These are phyloP conservation scores for Prototheca wickerhamii DNA, from an alignment of 163 green algal species.

Conservation along the genomic window DNA sequence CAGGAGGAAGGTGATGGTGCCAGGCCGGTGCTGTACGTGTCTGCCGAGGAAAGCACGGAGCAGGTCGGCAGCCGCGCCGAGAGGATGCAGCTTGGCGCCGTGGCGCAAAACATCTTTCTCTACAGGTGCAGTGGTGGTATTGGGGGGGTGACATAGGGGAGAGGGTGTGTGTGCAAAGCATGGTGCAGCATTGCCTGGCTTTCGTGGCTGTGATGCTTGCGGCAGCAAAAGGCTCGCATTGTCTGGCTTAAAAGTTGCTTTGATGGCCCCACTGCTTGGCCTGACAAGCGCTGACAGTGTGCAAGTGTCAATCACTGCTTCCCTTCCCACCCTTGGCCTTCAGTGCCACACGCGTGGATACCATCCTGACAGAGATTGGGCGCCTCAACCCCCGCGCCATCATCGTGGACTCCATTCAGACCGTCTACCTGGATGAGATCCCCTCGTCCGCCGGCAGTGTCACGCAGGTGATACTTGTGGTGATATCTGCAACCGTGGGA, in stretches of 20 bases:
- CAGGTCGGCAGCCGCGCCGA: constrained; percentile 65
- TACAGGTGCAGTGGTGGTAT: constrained; percentile 22
- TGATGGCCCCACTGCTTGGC: too few species aligned
- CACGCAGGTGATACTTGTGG: constrained; percentile 33
- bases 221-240: too few species aligned
- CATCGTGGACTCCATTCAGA: constrained; percentile 93
- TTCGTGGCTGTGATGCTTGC: too few species aligned
- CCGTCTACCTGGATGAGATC: constrained; percentile 76
- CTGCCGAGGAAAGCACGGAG: constrained; percentile 68
- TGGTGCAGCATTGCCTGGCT: neutral
- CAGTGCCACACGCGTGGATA: constrained; percentile 27
- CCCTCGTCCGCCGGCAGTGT: constrained; percentile 56
- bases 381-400: constrained; percentile 43
- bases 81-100: constrained; percentile 57
- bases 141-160: too few species aligned
- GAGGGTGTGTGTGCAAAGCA: neutral
- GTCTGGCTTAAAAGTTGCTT: too few species aligned
- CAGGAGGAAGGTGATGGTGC: neutral
- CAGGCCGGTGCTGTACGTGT: constrained; percentile 67
- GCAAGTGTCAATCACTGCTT: too few species aligned
- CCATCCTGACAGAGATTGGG: constrained; percentile 36
- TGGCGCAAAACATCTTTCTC: constrained; percentile 32
- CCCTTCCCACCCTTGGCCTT: neutral
- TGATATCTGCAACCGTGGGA: too few species aligned
- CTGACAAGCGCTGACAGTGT: too few species aligned